Conservation (phyloP, 441 rosid genomes). For the Codiaeum variegatum region DNA sequence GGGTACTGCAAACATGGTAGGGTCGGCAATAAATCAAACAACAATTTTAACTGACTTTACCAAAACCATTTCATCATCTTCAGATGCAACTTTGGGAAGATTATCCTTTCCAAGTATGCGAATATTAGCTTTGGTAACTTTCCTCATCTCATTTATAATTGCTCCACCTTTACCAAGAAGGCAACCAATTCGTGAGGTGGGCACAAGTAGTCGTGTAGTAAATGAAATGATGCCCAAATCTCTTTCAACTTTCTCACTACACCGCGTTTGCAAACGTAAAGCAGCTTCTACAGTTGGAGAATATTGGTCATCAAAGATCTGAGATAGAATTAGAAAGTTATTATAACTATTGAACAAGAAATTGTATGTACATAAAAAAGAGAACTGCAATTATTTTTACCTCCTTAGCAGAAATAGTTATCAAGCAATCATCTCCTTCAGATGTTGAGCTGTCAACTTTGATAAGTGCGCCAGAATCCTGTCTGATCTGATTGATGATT, state of each 20-base stretch:
- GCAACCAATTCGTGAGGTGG: conserved; percentile 91
- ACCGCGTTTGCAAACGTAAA: conserved; percentile 77
- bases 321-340: conserved; percentile 19
- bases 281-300: conserved; percentile 95
- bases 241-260: conserved; percentile 89
- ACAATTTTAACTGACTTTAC: conserved; percentile 31
- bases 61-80: conserved; percentile 97
- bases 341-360: conserved; percentile 6
- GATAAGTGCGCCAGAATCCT: conserved; percentile 71
- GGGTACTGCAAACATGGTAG: background rate
- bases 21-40: background rate
- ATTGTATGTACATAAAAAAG: no score
- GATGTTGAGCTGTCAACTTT: conserved; percentile 80
- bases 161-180: conserved; percentile 94
- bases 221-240: conserved; percentile 82
- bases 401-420: conserved; percentile 79
- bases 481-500: conserved; percentile 82
- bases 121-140: conserved; percentile 78
- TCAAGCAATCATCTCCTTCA: conserved; percentile 85
- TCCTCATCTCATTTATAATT: conserved; percentile 87
- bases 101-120: conserved; percentile 82
- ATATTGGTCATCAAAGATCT: conserved; percentile 74
- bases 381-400: conserved; percentile 23
- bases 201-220: conserved; percentile 90
- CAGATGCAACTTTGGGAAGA: conserved; percentile 87